Base-by-base conservation (phyloP, 306 rosid genomes). In the Cicer judaicum region DNA sequence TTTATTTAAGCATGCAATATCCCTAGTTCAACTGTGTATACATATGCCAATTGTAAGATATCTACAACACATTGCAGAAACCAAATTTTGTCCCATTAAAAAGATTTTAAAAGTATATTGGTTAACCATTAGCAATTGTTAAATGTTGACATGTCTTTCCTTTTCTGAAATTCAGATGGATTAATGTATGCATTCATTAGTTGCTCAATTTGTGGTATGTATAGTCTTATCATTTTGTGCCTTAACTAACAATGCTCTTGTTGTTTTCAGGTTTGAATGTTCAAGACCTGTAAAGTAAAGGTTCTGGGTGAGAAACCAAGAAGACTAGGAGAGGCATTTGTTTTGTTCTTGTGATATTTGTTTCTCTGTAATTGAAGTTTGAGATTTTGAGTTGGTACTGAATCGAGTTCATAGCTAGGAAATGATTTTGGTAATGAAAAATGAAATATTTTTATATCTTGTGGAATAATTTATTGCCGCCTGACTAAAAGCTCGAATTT, bases 231-330 rank as follows among this genome's bases (percentile, higher is more conserved):
- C 15, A 8, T 14, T 68, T 12, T 34, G 0, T 63, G 74, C 39
- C 24, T 0, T 21, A 44, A 53, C 70, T 68, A 43, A 18, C 8
- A 42, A 69, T 69, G 16, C 9, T 42, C 49, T 49, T 36, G 16
- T 49, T 42, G 10, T 66, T 64, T 78, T 84, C 79, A 92, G 96
- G 96, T 82, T 84, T 92, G 94, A 87, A 84, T 65, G 98, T 92
- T 44, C 98, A 88, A 80, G 98, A 92, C 74, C 91, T 86, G 68
- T 90, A 84, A 78, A 88, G 77, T 90, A 84, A 78, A 88, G 77
- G 52, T 29, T 34, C 18, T 16, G 74, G 10, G 8, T 14, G 74
- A 46, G 68, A 13, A 42, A 7, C 1, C 52, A 54, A 61, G 63
- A 50, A 62, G 56, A 72, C 52, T 46, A 61, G 63, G 59, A 62